Evolutionary conservation across 805 yeast genomes (phyloP).

Genomic region (Cyberlindnera subsufficiens): DNA sequence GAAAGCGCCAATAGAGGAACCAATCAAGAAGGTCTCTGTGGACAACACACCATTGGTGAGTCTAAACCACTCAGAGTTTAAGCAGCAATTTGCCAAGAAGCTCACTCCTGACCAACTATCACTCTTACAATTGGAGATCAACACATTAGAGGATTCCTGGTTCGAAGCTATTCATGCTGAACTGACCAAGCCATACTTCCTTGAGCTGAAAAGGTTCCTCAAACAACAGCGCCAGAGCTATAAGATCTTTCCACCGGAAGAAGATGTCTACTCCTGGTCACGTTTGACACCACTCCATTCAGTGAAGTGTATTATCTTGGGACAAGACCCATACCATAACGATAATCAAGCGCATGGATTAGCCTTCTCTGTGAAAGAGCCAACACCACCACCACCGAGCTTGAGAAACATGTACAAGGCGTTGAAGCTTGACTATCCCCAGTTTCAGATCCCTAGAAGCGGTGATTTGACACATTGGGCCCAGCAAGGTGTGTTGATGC

Average conservation of each 20-base stretch:
- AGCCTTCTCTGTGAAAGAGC: constrained; percentile 86
- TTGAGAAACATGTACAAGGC: constrained; percentile 82
- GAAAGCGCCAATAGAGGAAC: background rate
- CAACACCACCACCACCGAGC: constrained; percentile 85
- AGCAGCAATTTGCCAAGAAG: constrained; percentile 5
- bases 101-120: constrained; percentile 35
- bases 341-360: constrained; percentile 92
- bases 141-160: constrained; percentile 75
- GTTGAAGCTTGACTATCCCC: constrained; percentile 65
- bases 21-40: too few species aligned
- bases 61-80: constrained; percentile 7
- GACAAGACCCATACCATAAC: constrained; percentile 97
- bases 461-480: constrained; percentile 81
- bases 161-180: constrained; percentile 61
- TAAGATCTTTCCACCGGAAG: constrained; percentile 73
- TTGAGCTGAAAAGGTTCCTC: constrained; percentile 63
- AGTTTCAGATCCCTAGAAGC: constrained; percentile 45
- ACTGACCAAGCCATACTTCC: constrained; percentile 79
- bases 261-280: constrained; percentile 88
- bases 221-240: constrained; percentile 38
- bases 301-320: constrained; percentile 76
- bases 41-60: too few species aligned
- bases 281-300: constrained; percentile 69
- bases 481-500: constrained; percentile 73
- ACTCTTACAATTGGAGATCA: constrained; percentile 61